These are phyloP conservation scores for Fallopia convolvulus DNA, from an alignment of 148 eudicot genomes.

Conservation along the genomic window DNA sequence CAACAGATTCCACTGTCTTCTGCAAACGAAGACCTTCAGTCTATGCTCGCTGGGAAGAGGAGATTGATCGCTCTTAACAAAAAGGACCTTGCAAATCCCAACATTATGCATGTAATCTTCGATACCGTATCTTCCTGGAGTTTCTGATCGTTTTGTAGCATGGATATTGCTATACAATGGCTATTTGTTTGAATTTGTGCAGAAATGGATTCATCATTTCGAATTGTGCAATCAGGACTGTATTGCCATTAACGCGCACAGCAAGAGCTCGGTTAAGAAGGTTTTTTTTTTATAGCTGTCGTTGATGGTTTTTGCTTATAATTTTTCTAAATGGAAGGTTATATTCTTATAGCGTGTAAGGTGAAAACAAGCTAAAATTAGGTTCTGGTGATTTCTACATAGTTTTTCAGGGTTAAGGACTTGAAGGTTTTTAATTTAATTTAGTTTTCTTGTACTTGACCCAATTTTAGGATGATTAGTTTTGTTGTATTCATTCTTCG, in stretches of 20 bases:
- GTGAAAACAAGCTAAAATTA: background rate
- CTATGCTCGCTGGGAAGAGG: constrained; percentile 60
- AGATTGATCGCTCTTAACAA: constrained; percentile 87
- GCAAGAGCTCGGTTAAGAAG: constrained; percentile 81
- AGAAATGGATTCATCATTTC: constrained; percentile 76
- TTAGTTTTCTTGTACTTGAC: background rate
- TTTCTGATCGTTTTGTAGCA: background rate
- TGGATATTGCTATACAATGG: background rate
- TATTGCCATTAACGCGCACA: constrained; percentile 77
- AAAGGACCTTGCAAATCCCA: constrained; percentile 94
- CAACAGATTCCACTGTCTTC: constrained; percentile 84
- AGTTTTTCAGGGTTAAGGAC: background rate
- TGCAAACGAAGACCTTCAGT: constrained; percentile 72
- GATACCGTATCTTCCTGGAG: background rate
- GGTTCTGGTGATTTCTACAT: background rate
- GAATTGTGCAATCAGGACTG: constrained; percentile 66
- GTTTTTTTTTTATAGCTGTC: constrained; percentile 21
- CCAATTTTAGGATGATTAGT: background rate
- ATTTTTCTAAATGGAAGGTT: background rate
- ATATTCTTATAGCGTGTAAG: background rate
- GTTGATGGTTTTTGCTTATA: background rate
- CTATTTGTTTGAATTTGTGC: constrained; percentile 15
- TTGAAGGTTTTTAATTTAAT: background rate
- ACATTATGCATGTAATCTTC: constrained; percentile 63
- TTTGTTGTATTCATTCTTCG: background rate